A percentile compares a stretch with the other conserved stretches of the same genome.
Conservation (phyloP, 2,329 filamentous ascomycete species). For the Hymenoscyphus infarciens region DNA sequence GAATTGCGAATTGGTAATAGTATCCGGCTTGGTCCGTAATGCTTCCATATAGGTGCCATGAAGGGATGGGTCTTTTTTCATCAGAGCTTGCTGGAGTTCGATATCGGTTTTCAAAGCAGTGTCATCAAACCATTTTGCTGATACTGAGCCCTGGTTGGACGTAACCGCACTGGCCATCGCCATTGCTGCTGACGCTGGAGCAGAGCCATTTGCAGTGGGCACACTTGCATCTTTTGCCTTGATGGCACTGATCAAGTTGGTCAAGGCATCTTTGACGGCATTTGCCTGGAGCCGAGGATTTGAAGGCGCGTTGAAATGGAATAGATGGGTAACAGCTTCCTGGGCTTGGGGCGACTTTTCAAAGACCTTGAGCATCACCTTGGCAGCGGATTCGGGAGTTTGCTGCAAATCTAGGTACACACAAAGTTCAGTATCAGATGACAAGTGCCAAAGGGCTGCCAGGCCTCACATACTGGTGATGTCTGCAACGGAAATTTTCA, state of each 20-base stretch:
- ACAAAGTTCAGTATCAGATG: conserved; percentile 17
- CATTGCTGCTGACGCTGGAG: conserved; percentile 64
- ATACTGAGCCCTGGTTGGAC: conserved; percentile 42
- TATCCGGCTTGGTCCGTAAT: conserved; percentile 75
- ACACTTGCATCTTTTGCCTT: conserved; percentile 42
- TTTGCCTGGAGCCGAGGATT: conserved; percentile 82
- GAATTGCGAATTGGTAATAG: conserved; percentile 76
- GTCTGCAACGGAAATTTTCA: conserved; percentile 68
- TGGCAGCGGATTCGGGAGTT: conserved; percentile 80
- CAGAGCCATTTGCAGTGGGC: conserved; percentile 29
- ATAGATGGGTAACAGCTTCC: conserved; percentile 71
- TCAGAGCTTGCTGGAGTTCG: conserved; percentile 80
- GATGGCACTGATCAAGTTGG: conserved; percentile 62
- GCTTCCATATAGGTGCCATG: conserved; percentile 86
- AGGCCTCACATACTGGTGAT: conserved; percentile 68
- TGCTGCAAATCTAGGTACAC: conserved; percentile 86
- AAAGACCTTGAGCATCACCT: conserved; percentile 93
- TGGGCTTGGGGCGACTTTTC: conserved; percentile 59
- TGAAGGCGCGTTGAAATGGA: conserved; percentile 78
- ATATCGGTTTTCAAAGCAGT: conserved; percentile 71
- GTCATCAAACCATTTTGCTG: conserved; percentile 76
- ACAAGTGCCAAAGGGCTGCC: conserved; percentile 10
- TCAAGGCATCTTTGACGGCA: conserved; percentile 76
- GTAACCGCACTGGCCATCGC: conserved; percentile 70
- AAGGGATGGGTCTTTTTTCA: conserved; percentile 73